These are phyloP conservation scores for Rhododendron griersonianum DNA, from an alignment of 148 eudicot species.

Conservation along the genomic window DNA sequence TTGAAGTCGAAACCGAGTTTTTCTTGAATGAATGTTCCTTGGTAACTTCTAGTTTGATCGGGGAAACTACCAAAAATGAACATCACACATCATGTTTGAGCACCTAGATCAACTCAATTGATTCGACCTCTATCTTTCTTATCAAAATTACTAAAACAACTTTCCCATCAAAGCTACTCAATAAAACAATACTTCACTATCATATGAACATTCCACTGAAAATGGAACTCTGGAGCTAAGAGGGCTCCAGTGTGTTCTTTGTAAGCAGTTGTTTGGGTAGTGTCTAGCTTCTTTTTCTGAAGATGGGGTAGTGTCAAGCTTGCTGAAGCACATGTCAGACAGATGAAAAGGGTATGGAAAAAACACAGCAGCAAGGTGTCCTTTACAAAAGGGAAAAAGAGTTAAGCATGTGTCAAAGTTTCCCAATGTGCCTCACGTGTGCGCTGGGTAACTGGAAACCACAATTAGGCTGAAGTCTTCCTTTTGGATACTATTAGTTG, in stretches of 20 bases:
- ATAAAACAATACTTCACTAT: neutral
- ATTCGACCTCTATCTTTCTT: neutral
- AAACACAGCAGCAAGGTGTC: neutral
- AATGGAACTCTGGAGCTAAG: neutral
- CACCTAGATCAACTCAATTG: neutral
- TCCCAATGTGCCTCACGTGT: neutral
- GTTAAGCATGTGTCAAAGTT: neutral
- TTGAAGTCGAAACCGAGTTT: neutral
- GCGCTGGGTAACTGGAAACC: neutral
- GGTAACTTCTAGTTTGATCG: neutral
- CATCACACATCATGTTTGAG: neutral
- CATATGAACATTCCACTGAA: neutral
- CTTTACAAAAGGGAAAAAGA: neutral
- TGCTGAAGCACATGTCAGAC: neutral
- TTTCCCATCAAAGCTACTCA: neutral
- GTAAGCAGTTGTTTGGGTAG: neutral
- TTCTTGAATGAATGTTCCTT: neutral
- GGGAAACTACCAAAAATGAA: neutral
- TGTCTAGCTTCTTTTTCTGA: neutral
- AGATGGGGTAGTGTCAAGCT: neutral
- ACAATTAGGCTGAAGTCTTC: constrained; percentile 2
- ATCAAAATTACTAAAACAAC: neutral
- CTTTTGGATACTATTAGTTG: neutral
- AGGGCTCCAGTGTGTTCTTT: neutral
- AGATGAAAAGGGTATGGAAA: neutral